Evolutionary conservation across 1,139 yeast genomes (phyloP).

Genomic region (Blastobotrys indianensis): DNA sequence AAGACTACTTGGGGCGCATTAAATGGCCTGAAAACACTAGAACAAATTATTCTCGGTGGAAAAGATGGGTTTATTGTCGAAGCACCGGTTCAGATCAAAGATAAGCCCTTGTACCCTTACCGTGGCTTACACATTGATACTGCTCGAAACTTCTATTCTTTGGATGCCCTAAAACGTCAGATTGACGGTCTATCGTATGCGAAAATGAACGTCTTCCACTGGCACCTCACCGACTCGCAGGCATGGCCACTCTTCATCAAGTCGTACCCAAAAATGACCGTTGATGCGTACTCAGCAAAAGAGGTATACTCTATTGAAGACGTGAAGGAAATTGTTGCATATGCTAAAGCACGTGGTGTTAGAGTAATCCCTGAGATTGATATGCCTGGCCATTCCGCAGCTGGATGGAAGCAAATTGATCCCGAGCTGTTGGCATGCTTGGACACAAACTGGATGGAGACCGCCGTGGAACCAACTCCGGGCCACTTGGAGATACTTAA

Average conservation of each 20-base stretch:
- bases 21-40: conserved; percentile 42
- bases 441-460: conserved; percentile 32
- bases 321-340: conserved; percentile 33
- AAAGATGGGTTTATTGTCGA: conserved; percentile 8
- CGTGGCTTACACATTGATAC: conserved; percentile 45
- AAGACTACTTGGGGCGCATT: conserved; percentile 44
- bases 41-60: conserved; percentile 36
- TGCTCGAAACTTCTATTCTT: conserved; percentile 39
- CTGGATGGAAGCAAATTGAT: conserved; percentile 42
- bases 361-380: conserved; percentile 46
- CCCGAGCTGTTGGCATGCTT: conserved; percentile 38
- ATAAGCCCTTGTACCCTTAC: conserved; percentile 41
- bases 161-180: conserved; percentile 35
- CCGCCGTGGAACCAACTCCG: conserved; percentile 44
- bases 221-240: conserved; percentile 45
- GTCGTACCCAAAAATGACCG: conserved; percentile 39
- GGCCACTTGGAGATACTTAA: conserved; percentile 39
- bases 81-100: conserved; percentile 28
- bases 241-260: conserved; percentile 43
- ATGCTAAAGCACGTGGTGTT: conserved; percentile 40
- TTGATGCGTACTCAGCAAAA: conserved; percentile 41
- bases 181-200: conserved; percentile 42
- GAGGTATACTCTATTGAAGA: conserved; percentile 38
- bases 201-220: conserved; percentile 43
- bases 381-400: conserved; percentile 45